Evolutionary conservation across 2,329 filamentous ascomycete genomes (phyloP).

Genomic region (Tolypocladium paradoxum): DNA sequence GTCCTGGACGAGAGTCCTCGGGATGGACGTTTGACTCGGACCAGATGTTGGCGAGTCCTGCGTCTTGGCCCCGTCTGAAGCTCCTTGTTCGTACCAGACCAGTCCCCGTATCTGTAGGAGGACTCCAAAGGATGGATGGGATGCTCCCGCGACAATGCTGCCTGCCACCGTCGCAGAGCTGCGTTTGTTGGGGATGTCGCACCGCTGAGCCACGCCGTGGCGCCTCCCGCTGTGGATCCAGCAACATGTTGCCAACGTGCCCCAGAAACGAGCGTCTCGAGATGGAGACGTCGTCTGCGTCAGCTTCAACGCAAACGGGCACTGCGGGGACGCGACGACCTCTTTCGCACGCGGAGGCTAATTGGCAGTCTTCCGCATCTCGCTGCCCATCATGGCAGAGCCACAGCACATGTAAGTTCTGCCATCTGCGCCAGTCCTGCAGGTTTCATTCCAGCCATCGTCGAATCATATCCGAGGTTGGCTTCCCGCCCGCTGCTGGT

Average conservation of each 20-base stretch:
- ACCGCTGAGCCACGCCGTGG: not conserved
- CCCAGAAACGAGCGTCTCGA: not conserved
- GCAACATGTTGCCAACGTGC: not conserved
- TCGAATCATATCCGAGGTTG: slow-evolving; percentile 14
- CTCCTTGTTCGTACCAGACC: not conserved
- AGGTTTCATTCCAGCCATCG: slow-evolving; percentile 10
- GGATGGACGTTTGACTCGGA: not conserved
- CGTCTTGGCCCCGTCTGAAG: not conserved
- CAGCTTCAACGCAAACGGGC: not conserved
- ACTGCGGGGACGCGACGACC: not conserved
- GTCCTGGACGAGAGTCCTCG: not conserved
- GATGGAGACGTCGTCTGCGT: not conserved
- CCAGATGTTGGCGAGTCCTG: not conserved
- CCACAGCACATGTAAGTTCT: slow-evolving; percentile 24
- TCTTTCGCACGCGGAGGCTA: not conserved
- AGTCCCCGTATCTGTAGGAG: not conserved
- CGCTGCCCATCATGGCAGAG: slow-evolving; percentile 13
- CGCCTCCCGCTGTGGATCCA: not conserved
- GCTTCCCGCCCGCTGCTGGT: not conserved
- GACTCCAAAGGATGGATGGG: not conserved
- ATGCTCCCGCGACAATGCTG: not conserved
- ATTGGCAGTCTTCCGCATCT: not conserved
- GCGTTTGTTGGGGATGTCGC: not conserved
- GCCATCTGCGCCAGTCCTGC: slow-evolving; percentile 3
- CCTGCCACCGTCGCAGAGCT: not conserved